Evolutionary conservation across 805 yeast species (phyloP).

Genomic region (Metschnikowia anglica): DNA sequence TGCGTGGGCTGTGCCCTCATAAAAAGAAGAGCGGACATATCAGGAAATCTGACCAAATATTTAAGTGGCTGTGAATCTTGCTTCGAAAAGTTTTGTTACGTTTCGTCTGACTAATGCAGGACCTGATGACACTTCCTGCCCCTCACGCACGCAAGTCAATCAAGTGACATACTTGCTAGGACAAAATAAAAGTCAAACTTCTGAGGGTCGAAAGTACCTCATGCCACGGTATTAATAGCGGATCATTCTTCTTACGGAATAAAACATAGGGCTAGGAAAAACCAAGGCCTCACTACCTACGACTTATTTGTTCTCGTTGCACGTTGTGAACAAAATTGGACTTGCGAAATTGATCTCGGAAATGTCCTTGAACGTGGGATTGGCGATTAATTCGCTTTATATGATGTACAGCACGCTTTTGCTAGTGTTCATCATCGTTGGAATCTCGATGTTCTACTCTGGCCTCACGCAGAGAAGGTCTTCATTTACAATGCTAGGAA

Average conservation of each 20-base stretch:
- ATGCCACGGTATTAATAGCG: neutral
- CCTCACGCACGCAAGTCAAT: neutral
- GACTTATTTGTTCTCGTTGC: neutral
- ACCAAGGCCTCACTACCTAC: too few relatives aligned
- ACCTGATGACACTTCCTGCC: conserved; percentile 4
- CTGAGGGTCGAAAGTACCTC: too few relatives aligned
- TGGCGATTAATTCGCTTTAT: conserved; percentile 30
- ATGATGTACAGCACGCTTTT: conserved; percentile 37
- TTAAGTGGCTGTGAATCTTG: conserved; percentile 10
- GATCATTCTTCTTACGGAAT: neutral
- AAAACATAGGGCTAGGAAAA: too few relatives aligned
- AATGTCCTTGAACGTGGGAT: conserved; percentile 7
- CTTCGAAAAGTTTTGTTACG: conserved; percentile 15
- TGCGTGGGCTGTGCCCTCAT: conserved; percentile 61
- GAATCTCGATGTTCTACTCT: conserved; percentile 41
- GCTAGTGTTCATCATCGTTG: conserved; percentile 34
- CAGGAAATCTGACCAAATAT: neutral
- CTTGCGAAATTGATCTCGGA: neutral
- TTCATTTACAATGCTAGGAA: conserved; percentile 39
- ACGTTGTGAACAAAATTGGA: too few relatives aligned
- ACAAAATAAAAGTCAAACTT: too few relatives aligned
- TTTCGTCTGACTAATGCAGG: conserved; percentile 7
- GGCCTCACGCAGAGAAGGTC: conserved; percentile 45
- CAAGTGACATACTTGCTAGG: neutral
- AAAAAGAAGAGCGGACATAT: conserved; percentile 34